Conservation (phyloP, 495 filamentous ascomycete genomes). For the Penicillium coprophilum region DNA sequence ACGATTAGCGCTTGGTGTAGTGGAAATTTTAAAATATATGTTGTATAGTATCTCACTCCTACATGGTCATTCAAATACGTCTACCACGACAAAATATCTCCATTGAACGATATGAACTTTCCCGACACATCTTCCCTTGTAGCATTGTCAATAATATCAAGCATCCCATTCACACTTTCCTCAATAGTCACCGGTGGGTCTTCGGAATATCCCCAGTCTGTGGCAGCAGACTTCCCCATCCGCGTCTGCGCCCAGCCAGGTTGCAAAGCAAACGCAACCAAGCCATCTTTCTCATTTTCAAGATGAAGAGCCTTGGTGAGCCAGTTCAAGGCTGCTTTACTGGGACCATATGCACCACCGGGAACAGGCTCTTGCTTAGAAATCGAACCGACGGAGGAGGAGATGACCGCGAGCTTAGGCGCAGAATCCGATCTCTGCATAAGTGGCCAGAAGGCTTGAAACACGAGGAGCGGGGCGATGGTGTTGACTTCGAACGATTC, state of each 20-base stretch:
- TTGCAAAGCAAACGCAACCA: slow-evolving; percentile 31
- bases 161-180: slow-evolving; percentile 27
- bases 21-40: not conserved
- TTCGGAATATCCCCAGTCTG: slow-evolving; percentile 11
- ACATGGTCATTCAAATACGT: not conserved
- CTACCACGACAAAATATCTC: slow-evolving; percentile 17
- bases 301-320: slow-evolving; percentile 30
- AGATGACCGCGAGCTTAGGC: slow-evolving; percentile 36
- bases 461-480: slow-evolving; percentile 36
- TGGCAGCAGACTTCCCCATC: slow-evolving; percentile 40
- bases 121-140: slow-evolving; percentile 41
- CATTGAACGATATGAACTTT: slow-evolving; percentile 28
- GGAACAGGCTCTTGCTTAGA: slow-evolving; percentile 27
- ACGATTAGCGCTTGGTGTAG: no score
- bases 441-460: slow-evolving; percentile 39
- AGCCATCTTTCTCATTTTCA: slow-evolving; percentile 35
- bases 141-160: slow-evolving; percentile 34
- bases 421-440: slow-evolving; percentile 27
- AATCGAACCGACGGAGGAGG: slow-evolving; percentile 26
- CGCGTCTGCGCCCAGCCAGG: slow-evolving; percentile 44
- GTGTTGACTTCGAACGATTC: slow-evolving; percentile 41
- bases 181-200: slow-evolving; percentile 36
- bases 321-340: slow-evolving; percentile 41
- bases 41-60: not conserved
- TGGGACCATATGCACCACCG: slow-evolving; percentile 37